Evolutionary conservation across 2,329 filamentous ascomycete species (phyloP).

Genomic region (Xylariaceae sp.): DNA sequence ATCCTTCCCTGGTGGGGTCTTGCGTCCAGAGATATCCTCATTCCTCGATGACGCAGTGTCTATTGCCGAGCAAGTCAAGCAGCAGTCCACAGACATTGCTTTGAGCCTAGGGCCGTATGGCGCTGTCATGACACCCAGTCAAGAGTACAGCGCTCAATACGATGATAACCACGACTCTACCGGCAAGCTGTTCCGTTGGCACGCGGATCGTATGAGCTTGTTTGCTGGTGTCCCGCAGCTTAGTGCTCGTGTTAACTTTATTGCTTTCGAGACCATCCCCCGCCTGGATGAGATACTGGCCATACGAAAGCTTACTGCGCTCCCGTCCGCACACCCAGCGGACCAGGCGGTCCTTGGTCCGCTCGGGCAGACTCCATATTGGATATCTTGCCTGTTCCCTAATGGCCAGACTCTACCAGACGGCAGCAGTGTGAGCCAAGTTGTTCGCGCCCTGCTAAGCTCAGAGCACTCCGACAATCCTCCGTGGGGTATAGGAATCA

Average conservation of each 20-base stretch:
- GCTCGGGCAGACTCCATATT: conserved; percentile 41
- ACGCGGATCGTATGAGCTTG: conserved; percentile 47
- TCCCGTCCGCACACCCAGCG: conserved; percentile 25
- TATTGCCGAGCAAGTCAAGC: conserved; percentile 37
- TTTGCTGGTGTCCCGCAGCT: conserved; percentile 41
- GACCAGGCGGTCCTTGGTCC: conserved; percentile 18
- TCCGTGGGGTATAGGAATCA: conserved; percentile 62
- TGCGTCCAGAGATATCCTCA: conserved; percentile 34
- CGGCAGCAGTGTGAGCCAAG: conserved; percentile 43
- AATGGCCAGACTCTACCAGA: conserved; percentile 52
- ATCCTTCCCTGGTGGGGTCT: conserved; percentile 41
- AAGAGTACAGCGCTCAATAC: conserved; percentile 61
- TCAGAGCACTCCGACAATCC: conserved; percentile 21
- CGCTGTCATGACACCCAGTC: conserved; percentile 59
- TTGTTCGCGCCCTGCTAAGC: conserved; percentile 33
- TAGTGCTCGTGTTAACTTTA: conserved; percentile 42
- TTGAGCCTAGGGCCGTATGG: conserved; percentile 63
- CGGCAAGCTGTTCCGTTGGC: conserved; percentile 50
- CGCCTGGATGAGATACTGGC: conserved; percentile 57
- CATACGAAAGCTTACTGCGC: conserved; percentile 43
- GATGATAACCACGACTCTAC: conserved; percentile 43
- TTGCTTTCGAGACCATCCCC: conserved; percentile 63
- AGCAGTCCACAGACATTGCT: conserved; percentile 40
- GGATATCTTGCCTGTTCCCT: conserved; percentile 61
- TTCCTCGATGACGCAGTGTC: conserved; percentile 42